Conservation (phyloP, 2,329 filamentous ascomycete genomes). For the Hypoxylon sp. region DNA sequence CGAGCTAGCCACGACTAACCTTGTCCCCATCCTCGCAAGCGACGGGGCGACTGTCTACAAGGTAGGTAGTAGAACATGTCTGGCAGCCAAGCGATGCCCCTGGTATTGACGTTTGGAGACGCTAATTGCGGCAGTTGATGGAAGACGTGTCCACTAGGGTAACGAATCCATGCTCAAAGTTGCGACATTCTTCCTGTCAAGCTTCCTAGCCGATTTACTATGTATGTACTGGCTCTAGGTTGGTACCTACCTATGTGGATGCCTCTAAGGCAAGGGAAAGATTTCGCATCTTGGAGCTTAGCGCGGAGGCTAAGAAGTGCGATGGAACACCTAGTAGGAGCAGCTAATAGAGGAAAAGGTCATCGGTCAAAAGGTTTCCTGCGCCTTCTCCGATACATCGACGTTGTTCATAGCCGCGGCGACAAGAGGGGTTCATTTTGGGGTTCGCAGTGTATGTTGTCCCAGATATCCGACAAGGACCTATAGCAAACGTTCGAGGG, state of each 20-base stretch:
- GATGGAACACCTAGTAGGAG: conserved; percentile 53
- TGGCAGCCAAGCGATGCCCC: conserved; percentile 38
- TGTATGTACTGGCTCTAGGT: too few species aligned
- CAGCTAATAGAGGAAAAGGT: conserved; percentile 37
- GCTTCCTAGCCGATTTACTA: conserved; percentile 33
- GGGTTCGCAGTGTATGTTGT: conserved; percentile 40
- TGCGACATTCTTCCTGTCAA: conserved; percentile 33
- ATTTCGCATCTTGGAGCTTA: conserved; percentile 55
- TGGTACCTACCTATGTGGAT: too few species aligned
- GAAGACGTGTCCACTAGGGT: conserved; percentile 51
- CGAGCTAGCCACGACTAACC: too few species aligned
- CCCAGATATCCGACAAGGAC: conserved; percentile 45
- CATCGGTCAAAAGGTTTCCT: conserved; percentile 44
- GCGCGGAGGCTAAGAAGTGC: conserved; percentile 54
- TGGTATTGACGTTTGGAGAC: conserved; percentile 51
- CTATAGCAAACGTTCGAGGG: conserved; percentile 20
- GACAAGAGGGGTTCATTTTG: conserved; percentile 38
- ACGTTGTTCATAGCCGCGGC: conserved; percentile 44
- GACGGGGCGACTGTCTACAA: conserved; percentile 12
- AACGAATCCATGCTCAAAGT: conserved; percentile 42
- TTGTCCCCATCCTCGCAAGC: too few species aligned
- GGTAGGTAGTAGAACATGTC: conserved; percentile 6
- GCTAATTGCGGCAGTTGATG: conserved; percentile 39
- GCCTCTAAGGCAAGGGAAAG: conserved; percentile 12
- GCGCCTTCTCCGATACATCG: conserved; percentile 56